These are phyloP conservation scores for Penicillium turbatum DNA, from an alignment of 495 filamentous ascomycete species.

Conservation along the genomic window DNA sequence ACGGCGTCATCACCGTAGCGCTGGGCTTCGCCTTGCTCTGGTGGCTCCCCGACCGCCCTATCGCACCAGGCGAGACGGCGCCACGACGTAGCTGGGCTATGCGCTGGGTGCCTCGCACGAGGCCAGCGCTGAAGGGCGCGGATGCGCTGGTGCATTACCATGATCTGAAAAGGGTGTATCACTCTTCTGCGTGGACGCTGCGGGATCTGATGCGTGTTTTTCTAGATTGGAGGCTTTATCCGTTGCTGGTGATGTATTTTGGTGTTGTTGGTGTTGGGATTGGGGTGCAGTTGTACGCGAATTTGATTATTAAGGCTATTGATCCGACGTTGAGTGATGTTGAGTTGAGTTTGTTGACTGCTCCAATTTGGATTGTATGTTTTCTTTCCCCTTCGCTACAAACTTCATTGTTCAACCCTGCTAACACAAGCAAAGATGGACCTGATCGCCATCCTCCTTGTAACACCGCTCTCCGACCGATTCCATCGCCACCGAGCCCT, in stretches of 20 bases:
- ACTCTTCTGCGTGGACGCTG: constrained; percentile 62
- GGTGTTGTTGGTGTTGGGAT: constrained; percentile 90
- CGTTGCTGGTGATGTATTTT: constrained; percentile 86
- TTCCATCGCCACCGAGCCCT: constrained; percentile 80
- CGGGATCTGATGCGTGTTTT: constrained; percentile 64
- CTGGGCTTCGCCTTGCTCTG: constrained; percentile 71
- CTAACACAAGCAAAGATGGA: constrained; percentile 57
- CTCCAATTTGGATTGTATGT: constrained; percentile 86
- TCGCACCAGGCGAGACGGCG: constrained; percentile 55
- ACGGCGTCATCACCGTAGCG: constrained; percentile 67
- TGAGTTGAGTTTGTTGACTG: constrained; percentile 74
- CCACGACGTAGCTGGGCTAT: constrained; percentile 39
- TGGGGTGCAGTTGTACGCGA: constrained; percentile 81
- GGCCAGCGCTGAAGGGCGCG: constrained; percentile 68
- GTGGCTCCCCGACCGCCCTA: constrained; percentile 85
- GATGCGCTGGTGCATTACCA: constrained; percentile 82
- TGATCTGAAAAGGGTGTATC: constrained; percentile 77
- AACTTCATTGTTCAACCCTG: not conserved
- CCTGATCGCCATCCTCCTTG: constrained; percentile 78
- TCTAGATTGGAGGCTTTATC: constrained; percentile 83
- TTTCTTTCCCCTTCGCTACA: not conserved
- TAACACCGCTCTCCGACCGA: constrained; percentile 80
- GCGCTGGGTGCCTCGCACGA: constrained; percentile 59
- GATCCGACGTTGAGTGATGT: constrained; percentile 67
- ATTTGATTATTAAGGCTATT: constrained; percentile 76